Conservation (phyloP, 371 early-diverging fungal genomes). For the Mortierella sp. region DNA sequence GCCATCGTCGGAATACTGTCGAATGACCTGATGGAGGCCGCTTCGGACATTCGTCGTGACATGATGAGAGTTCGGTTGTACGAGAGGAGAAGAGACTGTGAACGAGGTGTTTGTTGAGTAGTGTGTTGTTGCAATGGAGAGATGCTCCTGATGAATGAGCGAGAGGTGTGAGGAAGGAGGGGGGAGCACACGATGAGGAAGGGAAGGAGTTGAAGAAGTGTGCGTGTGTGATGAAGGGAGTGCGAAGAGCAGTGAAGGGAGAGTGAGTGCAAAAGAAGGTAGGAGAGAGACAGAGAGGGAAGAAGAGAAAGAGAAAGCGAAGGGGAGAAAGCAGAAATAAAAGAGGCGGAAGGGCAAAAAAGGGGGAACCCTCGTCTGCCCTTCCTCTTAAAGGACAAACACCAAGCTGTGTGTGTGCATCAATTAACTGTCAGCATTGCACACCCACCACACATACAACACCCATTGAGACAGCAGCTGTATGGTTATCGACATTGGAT, state of each 20-base stretch:
- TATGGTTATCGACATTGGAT: neutral
- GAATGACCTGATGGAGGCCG: constrained; percentile 40
- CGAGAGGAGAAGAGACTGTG: neutral
- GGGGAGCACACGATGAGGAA: neutral
- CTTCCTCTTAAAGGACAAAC: too few species aligned
- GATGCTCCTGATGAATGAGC: neutral
- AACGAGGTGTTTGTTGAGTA: neutral
- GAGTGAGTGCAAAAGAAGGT: neutral
- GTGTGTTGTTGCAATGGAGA: neutral
- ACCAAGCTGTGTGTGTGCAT: too few species aligned
- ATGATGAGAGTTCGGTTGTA: constrained; percentile 10
- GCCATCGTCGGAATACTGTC: constrained; percentile 54
- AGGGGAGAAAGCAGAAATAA: neutral
- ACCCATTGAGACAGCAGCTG: neutral
- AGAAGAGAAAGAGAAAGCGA: neutral
- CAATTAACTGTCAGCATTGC: neutral
- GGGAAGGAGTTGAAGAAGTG: neutral
- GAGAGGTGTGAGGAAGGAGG: neutral
- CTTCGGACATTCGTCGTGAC: constrained; percentile 53
- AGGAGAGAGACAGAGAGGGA: neutral
- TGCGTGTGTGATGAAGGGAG: neutral
- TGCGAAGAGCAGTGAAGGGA: neutral
- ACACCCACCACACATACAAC: neutral
- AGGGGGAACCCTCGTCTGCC: neutral
- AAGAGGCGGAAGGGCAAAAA: constrained; percentile 10